Evolutionary conservation across 345 rosid genomes (phyloP), one percentile per base, ranked within the genome.

Genomic region (Hibiscus syriacus): DNA sequence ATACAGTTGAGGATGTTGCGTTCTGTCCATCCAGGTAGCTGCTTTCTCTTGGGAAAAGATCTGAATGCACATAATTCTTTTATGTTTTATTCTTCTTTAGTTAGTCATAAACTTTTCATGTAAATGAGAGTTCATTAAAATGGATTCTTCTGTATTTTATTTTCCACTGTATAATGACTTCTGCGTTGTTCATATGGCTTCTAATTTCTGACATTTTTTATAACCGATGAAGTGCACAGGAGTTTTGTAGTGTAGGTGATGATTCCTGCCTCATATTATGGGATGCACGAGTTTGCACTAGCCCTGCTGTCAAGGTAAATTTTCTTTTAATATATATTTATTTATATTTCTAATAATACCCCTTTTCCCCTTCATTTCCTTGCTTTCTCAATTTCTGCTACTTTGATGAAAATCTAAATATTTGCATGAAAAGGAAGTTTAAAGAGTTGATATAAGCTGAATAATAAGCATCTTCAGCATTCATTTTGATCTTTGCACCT

Each of bases 231-330:
- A 95, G 98, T 83, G 90, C 86, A 2, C 98, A 84, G 84, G 99
- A 95, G 74, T 95, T 95, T 77, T 90, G 97, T 78, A 95, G 99
- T 46, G 99, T 95, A 41, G 97, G 98, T 74, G 99, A 95, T 75
- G 99, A 95, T 81, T 88, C 99, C 72, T 90, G 99, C 85, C 99
- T 95, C 69, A 92, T 95, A 77, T 75, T 95, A 8, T 95, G 99
- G 99, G 98, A 92, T 95, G 95, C 93, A 50, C 93, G 98, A 60
- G 77, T 78, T 68, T 98, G 99, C 64, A 76, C 88, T 46, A 80
- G 80, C 77, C 98, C 98, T 32, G 75, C 80, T 62, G 75, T 86
- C 17, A 95, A 95, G 98, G 99, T 91, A 62, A 39, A 20, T 58
- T 26, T 45, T 60, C 11, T 25, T n/a, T n/a, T n/a, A n/a, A n/a